phyloP scores from a whole-genome alignment of 352 stramenopile genomes.

The Phytophthora boehmeriae region DNA sequence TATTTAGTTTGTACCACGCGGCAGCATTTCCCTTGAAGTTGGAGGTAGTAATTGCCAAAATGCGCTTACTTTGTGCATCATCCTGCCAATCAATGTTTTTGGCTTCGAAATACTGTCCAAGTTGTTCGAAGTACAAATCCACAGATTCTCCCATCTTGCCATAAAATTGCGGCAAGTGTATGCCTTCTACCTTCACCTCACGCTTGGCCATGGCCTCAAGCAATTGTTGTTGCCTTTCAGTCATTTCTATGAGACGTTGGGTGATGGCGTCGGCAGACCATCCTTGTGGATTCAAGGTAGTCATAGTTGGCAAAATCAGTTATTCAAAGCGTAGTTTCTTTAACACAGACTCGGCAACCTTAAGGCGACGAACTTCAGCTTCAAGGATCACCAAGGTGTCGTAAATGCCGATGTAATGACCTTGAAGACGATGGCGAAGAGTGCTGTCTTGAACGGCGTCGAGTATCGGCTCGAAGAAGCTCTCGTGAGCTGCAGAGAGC shows the following conservation, averaged over 20 bases:
- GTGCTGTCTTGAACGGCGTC: neutral
- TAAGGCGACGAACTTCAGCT: no score
- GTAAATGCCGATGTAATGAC: slow-evolving; percentile 1
- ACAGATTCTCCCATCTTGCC: slow-evolving; percentile 16
- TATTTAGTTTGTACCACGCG: slow-evolving; percentile 20
- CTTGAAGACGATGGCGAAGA: slow-evolving; percentile 3
- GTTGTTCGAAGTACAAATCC: slow-evolving; percentile 27
- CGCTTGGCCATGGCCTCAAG: slow-evolving; percentile 21
- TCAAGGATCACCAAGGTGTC: neutral
- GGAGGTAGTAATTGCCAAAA: slow-evolving; percentile 12
- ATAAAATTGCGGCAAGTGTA: slow-evolving; percentile 15
- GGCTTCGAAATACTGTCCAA: slow-evolving; percentile 19
- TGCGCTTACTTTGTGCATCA: slow-evolving; percentile 4
- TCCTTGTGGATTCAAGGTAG: slow-evolving; percentile 18
- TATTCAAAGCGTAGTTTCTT: slow-evolving; percentile 7
- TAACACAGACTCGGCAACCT: neutral
- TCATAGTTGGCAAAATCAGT: slow-evolving; percentile 14
- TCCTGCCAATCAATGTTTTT: slow-evolving; percentile 16
- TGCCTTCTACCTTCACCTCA: slow-evolving; percentile 23
- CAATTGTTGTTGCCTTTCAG: slow-evolving; percentile 20
- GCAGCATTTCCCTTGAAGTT: no score
- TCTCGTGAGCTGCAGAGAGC: neutral
- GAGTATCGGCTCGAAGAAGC: slow-evolving; percentile 2
- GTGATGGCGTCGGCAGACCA: slow-evolving; percentile 13
- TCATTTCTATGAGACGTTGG: slow-evolving; percentile 9